Conservation (phyloP, 2,329 filamentous ascomycete species). For the Bipolaris oryzae region DNA sequence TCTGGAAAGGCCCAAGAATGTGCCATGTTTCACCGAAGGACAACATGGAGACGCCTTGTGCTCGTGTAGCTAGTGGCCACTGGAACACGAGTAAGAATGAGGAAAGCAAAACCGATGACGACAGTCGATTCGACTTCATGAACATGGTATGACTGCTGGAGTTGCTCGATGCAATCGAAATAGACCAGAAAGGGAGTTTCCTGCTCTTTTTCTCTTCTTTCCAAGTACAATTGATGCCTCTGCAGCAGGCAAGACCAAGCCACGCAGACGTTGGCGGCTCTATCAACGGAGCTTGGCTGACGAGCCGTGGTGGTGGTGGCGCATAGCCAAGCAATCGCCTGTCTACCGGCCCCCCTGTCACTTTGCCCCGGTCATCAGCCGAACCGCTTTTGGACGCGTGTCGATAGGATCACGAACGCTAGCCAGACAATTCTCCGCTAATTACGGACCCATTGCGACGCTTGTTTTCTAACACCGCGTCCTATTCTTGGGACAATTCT, state of each 20-base stretch:
- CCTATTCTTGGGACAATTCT: conserved; percentile 10
- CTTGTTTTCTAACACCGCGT: conserved; percentile 21
- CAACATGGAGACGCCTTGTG: conserved; percentile 22
- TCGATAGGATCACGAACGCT: conserved; percentile 23
- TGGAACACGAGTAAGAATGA: conserved; percentile 16
- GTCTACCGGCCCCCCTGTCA: conserved; percentile 20
- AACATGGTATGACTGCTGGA: conserved; percentile 4
- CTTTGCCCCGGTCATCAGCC: conserved; percentile 17
- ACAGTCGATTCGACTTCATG: conserved; percentile 2
- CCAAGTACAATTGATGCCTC: not conserved
- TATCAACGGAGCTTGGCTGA: conserved; percentile 18
- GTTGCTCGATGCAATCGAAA: conserved; percentile 1
- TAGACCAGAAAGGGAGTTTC: not conserved
- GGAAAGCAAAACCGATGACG: conserved; percentile 10
- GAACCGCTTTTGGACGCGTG: conserved; percentile 33
- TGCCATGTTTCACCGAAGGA: conserved; percentile 54
- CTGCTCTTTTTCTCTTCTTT: not conserved
- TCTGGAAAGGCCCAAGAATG: conserved; percentile 63
- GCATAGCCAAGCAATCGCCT: not conserved
- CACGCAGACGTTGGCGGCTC: conserved; percentile 11
- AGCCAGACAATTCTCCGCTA: conserved; percentile 25
- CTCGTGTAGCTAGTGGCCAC: not conserved
- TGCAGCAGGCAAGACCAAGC: conserved; percentile 4
- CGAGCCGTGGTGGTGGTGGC: conserved; percentile 11
- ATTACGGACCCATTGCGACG: conserved; percentile 25